Conservation (phyloP, 2,329 filamentous ascomycete species). For the Leptographium wingfieldii region DNA sequence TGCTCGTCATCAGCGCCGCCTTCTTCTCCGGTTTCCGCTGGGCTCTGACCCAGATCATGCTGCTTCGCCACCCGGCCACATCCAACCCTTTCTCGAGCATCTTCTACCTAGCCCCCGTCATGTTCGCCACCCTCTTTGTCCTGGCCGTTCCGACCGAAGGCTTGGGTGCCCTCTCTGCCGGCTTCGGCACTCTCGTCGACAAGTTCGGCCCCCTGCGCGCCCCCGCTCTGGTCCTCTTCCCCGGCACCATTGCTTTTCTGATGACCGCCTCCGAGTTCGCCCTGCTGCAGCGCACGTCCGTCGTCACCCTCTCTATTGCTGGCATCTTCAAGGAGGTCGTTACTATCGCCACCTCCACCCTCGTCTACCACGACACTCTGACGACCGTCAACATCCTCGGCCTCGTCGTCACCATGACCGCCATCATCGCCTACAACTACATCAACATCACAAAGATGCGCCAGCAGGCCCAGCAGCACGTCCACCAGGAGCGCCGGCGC, state of each 20-base stretch:
- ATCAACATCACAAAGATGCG: slow-evolving; percentile 90
- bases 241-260: slow-evolving; percentile 79
- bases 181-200: slow-evolving; percentile 49
- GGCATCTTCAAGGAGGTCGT: slow-evolving; percentile 99
- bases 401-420: slow-evolving; percentile 73
- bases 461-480: slow-evolving; percentile 49
- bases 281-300: slow-evolving; percentile 83
- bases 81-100: slow-evolving; percentile 95
- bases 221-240: slow-evolving; percentile 70
- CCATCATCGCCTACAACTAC: slow-evolving; percentile 85
- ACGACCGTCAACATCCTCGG: slow-evolving; percentile 81
- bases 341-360: slow-evolving; percentile 77
- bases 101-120: slow-evolving; percentile 93
- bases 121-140: slow-evolving; percentile 72
- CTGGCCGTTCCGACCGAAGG: slow-evolving; percentile 85
- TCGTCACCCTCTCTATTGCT: slow-evolving; percentile 90
- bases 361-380: slow-evolving; percentile 80
- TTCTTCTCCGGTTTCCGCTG: slow-evolving; percentile 96
- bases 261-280: slow-evolving; percentile 98
- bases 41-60: slow-evolving; percentile 94
- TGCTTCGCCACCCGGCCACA: slow-evolving; percentile 86
- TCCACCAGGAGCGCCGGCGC: slow-evolving; percentile 29
- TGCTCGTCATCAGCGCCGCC: slow-evolving; percentile 83
- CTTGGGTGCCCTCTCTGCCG: slow-evolving; percentile 51
- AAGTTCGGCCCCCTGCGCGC: slow-evolving; percentile 56